Percentiles rank a stretch among this genome's conserved stretches.
phyloP scores from a whole-genome alignment of 2,329 filamentous ascomycete species.

The Colletotrichum phormii region DNA sequence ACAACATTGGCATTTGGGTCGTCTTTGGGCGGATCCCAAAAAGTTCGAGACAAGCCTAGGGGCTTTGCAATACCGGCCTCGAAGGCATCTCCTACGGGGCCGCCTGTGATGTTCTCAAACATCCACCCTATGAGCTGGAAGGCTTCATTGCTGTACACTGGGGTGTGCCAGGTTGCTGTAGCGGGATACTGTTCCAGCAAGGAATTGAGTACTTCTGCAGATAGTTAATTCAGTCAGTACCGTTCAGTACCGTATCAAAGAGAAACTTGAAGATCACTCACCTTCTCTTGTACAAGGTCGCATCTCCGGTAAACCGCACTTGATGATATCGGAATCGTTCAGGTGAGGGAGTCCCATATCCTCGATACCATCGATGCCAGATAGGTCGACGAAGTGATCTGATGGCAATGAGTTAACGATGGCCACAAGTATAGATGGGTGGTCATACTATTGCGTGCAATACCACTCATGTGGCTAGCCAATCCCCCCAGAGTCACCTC shows the following conservation, averaged over 20 bases:
- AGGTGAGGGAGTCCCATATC: not conserved
- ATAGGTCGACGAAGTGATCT: constrained; percentile 11
- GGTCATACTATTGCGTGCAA: constrained; percentile 24
- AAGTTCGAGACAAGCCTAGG: constrained; percentile 18
- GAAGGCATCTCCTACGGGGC: constrained; percentile 8
- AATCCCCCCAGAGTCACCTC: constrained; percentile 41
- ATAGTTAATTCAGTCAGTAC: not conserved
- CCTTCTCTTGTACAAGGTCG: not conserved
- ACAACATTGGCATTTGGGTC: constrained; percentile 13
- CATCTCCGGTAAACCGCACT: not conserved
- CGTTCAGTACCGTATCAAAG: too few relatives aligned
- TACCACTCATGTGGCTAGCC: constrained; percentile 38
- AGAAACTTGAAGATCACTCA: not conserved
- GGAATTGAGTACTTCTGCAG: not conserved
- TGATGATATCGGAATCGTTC: constrained; percentile 3
- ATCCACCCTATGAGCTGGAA: constrained; percentile 22
- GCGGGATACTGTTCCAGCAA: constrained; percentile 8
- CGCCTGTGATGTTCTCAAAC: constrained; percentile 25
- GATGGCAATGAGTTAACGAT: not conserved
- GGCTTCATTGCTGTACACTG: constrained; percentile 26
- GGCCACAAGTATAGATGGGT: too few relatives aligned
- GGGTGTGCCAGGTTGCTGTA: constrained; percentile 1
- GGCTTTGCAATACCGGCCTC: constrained; percentile 19
- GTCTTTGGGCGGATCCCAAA: constrained; percentile 8
- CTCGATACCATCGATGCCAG: not conserved